Base-by-base conservation (phyloP, 1,139 yeast species). In the Scheffersomyces parashehatae region DNA sequence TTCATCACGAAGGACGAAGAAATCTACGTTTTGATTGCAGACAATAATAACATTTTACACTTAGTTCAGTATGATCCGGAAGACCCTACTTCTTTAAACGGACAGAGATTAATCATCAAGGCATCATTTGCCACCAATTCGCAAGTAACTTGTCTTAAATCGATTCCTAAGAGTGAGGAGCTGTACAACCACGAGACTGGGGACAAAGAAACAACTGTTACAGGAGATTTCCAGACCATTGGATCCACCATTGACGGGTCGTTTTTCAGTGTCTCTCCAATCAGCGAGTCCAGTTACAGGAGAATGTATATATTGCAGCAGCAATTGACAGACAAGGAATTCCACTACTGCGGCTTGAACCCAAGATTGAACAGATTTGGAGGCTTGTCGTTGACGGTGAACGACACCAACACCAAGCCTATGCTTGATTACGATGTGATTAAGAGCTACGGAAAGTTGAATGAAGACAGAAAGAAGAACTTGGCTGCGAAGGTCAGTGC, bases 51-150 rank as follows among this genome's bases (percentile, higher is more conserved):
- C 33, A 74, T 79, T n/a, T 60, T 93, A 32, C 96, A 89, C 59
- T 61, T 93, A 12, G 67, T 90, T 32, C 89, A 88, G 56, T 93
- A 88, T 60, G 96, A 93, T 51, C 99, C 99, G 0, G 97, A 90
- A 55, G 96, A 89, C 59, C 88, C 95, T 0, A 72, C 78, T 13
- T 88, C 97, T 0, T 67, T 83, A 29, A 83, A 89, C 43, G 99
- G 99, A 1, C 90, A 85, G 54, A 71, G 83, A 47, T 71, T 93
- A 41, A 66, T 91, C 20, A 81, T 84, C 47, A 82, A 82, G 52
- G 77, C 93, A 0, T 82, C 87, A 20, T 86, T 91, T 60, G 84
- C 83, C 53, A 67, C 83, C 29, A 89, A 89, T 53, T 75, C 84
- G 10, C 62, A 73, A 7, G 79, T 87, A 9, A 80, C 85, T 0